A percentile compares a stretch with the other conserved stretches of the same genome.
Conservation (phyloP, 768 basidiomycete species). For the Trametopsis cervina region DNA sequence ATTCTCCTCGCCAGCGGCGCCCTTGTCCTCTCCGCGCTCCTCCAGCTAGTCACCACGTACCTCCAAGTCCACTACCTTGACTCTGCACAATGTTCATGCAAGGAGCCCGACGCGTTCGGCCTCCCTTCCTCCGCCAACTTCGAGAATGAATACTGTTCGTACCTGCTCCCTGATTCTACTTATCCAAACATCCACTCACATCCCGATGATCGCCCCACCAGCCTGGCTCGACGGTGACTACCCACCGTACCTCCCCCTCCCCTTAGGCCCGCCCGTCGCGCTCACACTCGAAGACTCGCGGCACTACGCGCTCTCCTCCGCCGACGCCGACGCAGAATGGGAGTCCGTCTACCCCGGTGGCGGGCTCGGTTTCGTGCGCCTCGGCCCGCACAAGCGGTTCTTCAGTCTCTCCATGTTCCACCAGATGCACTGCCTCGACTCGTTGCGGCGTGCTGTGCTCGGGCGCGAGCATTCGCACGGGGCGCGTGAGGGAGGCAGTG, state of each 20-base stretch:
- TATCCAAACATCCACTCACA: not conserved
- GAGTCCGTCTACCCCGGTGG: constrained; percentile 20
- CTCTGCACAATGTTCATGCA: constrained; percentile 2
- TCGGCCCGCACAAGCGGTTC: constrained; percentile 20
- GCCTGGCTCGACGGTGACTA: constrained; percentile 16
- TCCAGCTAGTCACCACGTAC: constrained; percentile 9
- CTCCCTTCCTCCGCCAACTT: constrained; percentile 6
- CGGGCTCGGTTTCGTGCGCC: constrained; percentile 18
- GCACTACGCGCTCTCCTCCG: constrained; percentile 22
- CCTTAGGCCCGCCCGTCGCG: constrained; percentile 14
- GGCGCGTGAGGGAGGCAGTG: not conserved
- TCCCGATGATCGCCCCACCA: not conserved
- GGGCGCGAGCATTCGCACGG: constrained; percentile 1
- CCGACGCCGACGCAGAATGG: constrained; percentile 26
- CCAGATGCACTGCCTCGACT: constrained; percentile 28
- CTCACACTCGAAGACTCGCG: constrained; percentile 25
- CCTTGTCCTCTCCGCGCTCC: constrained; percentile 7
- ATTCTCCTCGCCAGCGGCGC: constrained; percentile 7
- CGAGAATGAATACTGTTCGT: constrained; percentile 11
- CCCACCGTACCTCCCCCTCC: constrained; percentile 17
- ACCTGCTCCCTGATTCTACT: not conserved
- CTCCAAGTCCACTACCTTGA: constrained; percentile 8
- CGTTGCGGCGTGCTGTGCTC: constrained; percentile 21
- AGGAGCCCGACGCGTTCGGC: too few species aligned
- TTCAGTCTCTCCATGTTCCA: constrained; percentile 28